A percentile compares a stretch with the other conserved stretches of the same genome.
Conservation (phyloP, 306 rosid genomes). For the Citrullus colocynthis region DNA sequence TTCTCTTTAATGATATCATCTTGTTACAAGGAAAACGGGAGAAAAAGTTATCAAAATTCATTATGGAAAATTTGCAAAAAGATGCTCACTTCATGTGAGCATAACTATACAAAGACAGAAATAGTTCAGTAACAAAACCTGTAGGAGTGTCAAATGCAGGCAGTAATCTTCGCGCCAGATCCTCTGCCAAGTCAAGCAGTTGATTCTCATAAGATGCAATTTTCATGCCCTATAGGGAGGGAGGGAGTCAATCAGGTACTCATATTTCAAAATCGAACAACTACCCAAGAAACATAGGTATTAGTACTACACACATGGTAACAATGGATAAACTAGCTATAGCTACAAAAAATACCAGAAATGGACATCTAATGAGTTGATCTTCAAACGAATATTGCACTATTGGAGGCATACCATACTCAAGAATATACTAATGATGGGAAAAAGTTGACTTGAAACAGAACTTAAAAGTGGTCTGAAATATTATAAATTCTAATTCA, state of each 20-base stretch:
- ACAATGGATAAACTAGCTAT: neutral
- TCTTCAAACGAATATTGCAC: neutral
- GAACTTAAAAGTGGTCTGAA: neutral
- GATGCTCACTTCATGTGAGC: neutral
- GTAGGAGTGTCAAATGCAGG: slow-evolving; percentile 98
- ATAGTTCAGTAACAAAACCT: slow-evolving; percentile 32
- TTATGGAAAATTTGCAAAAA: neutral
- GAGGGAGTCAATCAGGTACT: neutral
- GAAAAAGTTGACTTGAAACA: neutral
- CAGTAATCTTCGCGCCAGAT: slow-evolving; percentile 75
- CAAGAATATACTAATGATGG: neutral
- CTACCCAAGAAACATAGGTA: neutral
- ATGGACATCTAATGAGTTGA: neutral
- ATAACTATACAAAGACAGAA: neutral
- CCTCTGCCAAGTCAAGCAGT: slow-evolving; percentile 77
- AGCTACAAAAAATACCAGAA: neutral
- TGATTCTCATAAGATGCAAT: slow-evolving; percentile 68
- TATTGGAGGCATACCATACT: neutral
- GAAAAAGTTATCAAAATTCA: neutral
- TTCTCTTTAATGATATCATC: neutral
- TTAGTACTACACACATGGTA: neutral
- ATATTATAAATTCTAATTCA: neutral
- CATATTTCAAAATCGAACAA: neutral
- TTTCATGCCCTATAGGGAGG: slow-evolving; percentile 65
- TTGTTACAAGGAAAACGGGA: neutral